Base-by-base conservation (phyloP, 1,139 yeast genomes). In the Nematodospora anomalae region DNA sequence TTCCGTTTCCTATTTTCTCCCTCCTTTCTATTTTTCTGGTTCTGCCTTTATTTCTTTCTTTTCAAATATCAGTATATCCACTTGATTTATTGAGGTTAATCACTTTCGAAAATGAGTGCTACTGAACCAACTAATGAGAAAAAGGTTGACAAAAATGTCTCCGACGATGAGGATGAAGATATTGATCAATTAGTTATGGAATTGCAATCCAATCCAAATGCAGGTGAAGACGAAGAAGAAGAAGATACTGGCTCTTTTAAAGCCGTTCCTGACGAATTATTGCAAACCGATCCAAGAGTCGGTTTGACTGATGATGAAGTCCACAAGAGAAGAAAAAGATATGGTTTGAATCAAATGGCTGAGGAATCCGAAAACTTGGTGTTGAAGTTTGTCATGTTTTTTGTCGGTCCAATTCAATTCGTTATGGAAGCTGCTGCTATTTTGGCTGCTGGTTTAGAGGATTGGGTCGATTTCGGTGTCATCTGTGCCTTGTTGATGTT, bases 381-480 rank as follows among this genome's bases (percentile, higher is more conserved):
- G 44, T 67, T 88, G 53, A 90, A 90, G 76, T 89, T 90, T 65
- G 62, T 86, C 58, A 80, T 82, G 88, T 90, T 88, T 78, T 90
- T 90, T 66, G 86, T 90, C 51, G 97, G 97, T 73, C 97, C 97
- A 53, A 89, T 90, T 67, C 97, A 90, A 76, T 90, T 90, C 82
- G 97, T 90, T 64, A 90, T 90, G 97, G 97, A 89, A 74, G 89
- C 95, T 63, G 97, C 97, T 59, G 97, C 97, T 57, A 79, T 89
- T 48, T 78, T 90, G 67, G 97, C 97, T 57, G 96, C 96, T 51
- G 97, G 97, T 84, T 79, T 90, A 60, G 94, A 88, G 73, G 97
- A 89, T 74, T 90, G 97, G 97, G 96, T 90, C 62, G 97, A 89
- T 79, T 89, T 89, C 76, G 97, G 97, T 80, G 97, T 90, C 66